These are phyloP conservation scores for Leishmania mexicana DNA, from an alignment of 208 protist species.

Conservation along the genomic window DNA sequence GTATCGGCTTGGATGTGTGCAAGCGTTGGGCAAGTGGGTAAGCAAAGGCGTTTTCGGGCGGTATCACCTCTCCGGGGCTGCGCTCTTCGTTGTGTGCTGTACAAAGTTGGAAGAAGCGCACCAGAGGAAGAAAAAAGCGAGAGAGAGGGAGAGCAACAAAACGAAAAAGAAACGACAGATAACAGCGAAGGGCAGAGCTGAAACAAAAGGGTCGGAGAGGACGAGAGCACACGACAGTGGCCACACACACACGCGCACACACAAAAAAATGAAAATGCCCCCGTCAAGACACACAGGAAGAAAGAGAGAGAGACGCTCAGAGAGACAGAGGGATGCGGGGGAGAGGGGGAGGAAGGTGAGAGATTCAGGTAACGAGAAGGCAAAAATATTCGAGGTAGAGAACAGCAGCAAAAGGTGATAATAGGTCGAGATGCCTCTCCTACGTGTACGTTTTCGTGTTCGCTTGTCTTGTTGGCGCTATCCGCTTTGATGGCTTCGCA, in stretches of 20 bases:
- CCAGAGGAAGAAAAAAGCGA: background rate
- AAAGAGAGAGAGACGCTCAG: background rate
- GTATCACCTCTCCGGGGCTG: no score
- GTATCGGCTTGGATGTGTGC: background rate
- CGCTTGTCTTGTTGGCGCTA: background rate
- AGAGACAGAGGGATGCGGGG: background rate
- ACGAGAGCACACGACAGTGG: background rate
- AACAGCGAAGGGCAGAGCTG: background rate
- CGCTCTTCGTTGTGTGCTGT: background rate
- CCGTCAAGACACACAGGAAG: background rate
- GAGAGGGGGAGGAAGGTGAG: background rate
- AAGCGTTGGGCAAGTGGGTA: background rate
- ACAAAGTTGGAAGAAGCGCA: background rate
- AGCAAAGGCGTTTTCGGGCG: background rate
- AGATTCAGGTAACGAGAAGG: background rate
- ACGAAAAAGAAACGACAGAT: background rate
- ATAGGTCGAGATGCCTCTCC: background rate
- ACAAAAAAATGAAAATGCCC: background rate
- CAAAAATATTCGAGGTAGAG: background rate
- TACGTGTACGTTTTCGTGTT: background rate
- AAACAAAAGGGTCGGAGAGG: background rate
- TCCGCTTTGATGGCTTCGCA: background rate
- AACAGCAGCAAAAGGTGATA: background rate
- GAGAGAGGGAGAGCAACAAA: background rate
- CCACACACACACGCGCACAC: background rate